A percentile compares a stretch with the other conserved stretches of the same genome.
phyloP scores from a whole-genome alignment of 495 filamentous ascomycete genomes.

The Neurospora sp. region DNA sequence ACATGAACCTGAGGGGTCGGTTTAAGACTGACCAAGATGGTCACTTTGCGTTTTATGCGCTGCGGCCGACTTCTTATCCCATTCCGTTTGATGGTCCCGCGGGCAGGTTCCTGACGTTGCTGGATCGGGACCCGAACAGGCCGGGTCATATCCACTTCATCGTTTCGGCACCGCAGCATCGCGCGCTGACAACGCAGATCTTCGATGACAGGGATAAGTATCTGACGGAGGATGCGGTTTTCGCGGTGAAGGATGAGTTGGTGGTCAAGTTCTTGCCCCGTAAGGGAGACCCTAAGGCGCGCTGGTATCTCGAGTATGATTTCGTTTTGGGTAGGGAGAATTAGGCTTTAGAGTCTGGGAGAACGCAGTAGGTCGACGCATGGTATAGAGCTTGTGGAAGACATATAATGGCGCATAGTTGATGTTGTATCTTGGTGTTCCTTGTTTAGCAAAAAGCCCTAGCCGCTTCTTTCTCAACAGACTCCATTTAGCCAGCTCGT shows the following conservation, averaged over 20 bases:
- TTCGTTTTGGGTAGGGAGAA: constrained; percentile 29
- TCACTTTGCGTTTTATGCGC: constrained; percentile 54
- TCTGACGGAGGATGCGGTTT: constrained; percentile 57
- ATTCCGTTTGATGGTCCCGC: constrained; percentile 57
- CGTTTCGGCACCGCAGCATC: constrained; percentile 24
- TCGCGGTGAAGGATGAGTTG: constrained; percentile 68
- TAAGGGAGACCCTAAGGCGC: constrained; percentile 48
- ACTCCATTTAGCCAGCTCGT: neutral
- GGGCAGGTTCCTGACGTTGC: constrained; percentile 39
- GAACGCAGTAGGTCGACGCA: neutral
- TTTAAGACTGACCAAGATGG: constrained; percentile 59
- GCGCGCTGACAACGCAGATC: constrained; percentile 60
- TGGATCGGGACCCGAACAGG: constrained; percentile 61
- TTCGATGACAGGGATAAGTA: constrained; percentile 59
- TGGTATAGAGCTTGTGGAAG: neutral
- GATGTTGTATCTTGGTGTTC: neutral
- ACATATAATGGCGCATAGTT: neutral
- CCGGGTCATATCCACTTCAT: constrained; percentile 74
- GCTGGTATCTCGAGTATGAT: constrained; percentile 49
- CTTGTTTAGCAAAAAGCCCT: neutral
- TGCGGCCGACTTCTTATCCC: constrained; percentile 63
- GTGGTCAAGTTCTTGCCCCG: constrained; percentile 54
- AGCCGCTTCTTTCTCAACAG: neutral
- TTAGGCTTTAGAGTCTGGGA: neutral
- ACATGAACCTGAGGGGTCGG: constrained; percentile 64